Percentiles rank a stretch among this genome's conserved stretches.
These are phyloP conservation scores for Lactarius tabidus DNA, from an alignment of 768 basidiomycete species.

Conservation along the genomic window DNA sequence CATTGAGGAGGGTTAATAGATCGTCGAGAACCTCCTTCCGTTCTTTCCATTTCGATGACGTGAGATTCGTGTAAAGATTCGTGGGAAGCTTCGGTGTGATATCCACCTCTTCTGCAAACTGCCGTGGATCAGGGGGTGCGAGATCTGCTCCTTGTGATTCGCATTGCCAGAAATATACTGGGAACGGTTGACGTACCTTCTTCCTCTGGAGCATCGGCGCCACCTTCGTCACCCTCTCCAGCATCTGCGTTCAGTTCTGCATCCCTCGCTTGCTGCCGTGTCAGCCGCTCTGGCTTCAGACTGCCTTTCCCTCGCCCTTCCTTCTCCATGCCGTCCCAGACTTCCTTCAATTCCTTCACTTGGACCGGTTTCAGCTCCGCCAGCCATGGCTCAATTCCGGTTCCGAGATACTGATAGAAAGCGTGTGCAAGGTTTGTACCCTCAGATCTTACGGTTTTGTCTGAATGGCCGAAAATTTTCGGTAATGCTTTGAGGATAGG, in stretches of 20 bases:
- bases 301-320: constrained; percentile 83
- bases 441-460: constrained; percentile 94
- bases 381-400: constrained; percentile 79
- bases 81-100: constrained; percentile 72
- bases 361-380: constrained; percentile 94
- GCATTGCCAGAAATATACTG: constrained; percentile 5
- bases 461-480: constrained; percentile 91
- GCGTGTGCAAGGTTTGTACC: constrained; percentile 70
- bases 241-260: constrained; percentile 44
- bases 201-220: constrained; percentile 33
- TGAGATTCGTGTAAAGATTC: constrained; percentile 66
- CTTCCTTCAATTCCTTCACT: constrained; percentile 90
- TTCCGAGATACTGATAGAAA: constrained; percentile 80
- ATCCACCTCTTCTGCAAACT: constrained; percentile 77
- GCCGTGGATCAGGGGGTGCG: constrained; percentile 67
- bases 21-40: constrained; percentile 89
- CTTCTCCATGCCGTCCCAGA: constrained; percentile 78
- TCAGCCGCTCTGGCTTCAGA: constrained; percentile 74
- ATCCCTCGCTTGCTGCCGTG: constrained; percentile 72
- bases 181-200: constrained; percentile 42
- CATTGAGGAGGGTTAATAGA: constrained; percentile 61
- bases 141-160: constrained; percentile 36
- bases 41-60: constrained; percentile 98
- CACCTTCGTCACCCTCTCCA: constrained; percentile 36
- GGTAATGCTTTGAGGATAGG: constrained; percentile 83